Conservation (phyloP, 331 rosid species). For the Malus hybrid region DNA sequence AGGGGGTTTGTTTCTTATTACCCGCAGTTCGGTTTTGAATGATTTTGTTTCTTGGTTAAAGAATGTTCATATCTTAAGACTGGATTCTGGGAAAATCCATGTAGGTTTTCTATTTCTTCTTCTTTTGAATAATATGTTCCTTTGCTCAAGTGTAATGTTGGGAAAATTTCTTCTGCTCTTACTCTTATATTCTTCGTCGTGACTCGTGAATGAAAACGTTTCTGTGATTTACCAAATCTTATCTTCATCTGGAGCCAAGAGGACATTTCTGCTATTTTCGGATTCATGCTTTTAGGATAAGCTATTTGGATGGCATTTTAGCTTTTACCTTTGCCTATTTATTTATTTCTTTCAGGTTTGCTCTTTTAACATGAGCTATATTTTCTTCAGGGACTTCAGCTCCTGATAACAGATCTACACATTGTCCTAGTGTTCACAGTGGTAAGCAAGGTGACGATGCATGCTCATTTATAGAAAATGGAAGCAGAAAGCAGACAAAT, state of each 20-base stretch:
- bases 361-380: background rate
- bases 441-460: slow-evolving; percentile 12
- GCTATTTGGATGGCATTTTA: background rate
- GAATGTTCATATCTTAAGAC: background rate
- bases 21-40: background rate
- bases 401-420: slow-evolving; percentile 26
- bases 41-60: background rate
- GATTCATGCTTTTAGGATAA: background rate
- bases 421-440: slow-evolving; percentile 15
- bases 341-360: background rate
- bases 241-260: background rate
- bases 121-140: background rate
- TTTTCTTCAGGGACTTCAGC: slow-evolving; percentile 25
- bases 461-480: slow-evolving; percentile 22
- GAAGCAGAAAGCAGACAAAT: slow-evolving; percentile 21
- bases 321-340: background rate
- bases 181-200: background rate
- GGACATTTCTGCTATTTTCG: background rate
- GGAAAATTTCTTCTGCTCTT: background rate
- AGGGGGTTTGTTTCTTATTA: background rate
- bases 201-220: background rate
- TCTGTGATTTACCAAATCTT: background rate
- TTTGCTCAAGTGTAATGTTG: background rate
- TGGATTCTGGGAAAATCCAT: background rate
- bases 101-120: background rate